Evolutionary conservation across 1,284 basidiomycete species (phyloP).

Genomic region (Ganoderma meredithae): DNA sequence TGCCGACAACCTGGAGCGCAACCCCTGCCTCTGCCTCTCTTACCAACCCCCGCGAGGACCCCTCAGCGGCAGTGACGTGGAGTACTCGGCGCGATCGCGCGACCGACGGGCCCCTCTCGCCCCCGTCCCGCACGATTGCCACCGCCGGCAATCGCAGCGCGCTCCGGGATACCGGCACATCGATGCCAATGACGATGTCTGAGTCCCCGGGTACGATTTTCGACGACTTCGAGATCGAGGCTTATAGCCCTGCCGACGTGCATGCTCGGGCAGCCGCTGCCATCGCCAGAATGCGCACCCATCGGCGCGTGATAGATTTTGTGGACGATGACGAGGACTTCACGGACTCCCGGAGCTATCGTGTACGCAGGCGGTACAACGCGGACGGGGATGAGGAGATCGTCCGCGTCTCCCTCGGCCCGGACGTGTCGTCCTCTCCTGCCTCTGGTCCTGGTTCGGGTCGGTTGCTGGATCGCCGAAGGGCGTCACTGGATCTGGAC

Average conservation of each 20-base stretch:
- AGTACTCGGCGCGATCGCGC: not conserved
- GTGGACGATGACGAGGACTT: constrained; percentile 15
- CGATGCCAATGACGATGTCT: not conserved
- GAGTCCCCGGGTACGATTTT: not conserved
- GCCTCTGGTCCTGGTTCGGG: constrained; percentile 16
- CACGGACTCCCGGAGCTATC: constrained; percentile 45
- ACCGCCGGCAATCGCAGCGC: not conserved
- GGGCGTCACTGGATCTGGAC: not conserved
- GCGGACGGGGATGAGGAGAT: constrained; percentile 52
- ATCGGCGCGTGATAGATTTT: constrained; percentile 5
- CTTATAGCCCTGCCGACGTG: not conserved
- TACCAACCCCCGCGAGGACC: constrained; percentile 8
- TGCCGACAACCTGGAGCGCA: constrained; percentile 7
- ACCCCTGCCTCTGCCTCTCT: not conserved
- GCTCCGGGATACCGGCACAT: not conserved
- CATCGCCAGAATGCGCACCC: constrained; percentile 11
- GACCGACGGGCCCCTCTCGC: constrained; percentile 10
- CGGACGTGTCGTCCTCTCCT: constrained; percentile 14
- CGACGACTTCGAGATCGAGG: constrained; percentile 2
- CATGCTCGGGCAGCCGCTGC: constrained; percentile 18
- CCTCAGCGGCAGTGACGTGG: not conserved
- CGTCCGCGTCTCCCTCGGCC: constrained; percentile 47
- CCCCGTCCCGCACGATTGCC: constrained; percentile 6
- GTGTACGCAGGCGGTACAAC: constrained; percentile 48
- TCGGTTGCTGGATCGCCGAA: constrained; percentile 1